A percentile compares a stretch with the other conserved stretches of the same genome.
phyloP scores from a whole-genome alignment of 352 stramenopile species.

The Pseudoperonospora humuli region DNA sequence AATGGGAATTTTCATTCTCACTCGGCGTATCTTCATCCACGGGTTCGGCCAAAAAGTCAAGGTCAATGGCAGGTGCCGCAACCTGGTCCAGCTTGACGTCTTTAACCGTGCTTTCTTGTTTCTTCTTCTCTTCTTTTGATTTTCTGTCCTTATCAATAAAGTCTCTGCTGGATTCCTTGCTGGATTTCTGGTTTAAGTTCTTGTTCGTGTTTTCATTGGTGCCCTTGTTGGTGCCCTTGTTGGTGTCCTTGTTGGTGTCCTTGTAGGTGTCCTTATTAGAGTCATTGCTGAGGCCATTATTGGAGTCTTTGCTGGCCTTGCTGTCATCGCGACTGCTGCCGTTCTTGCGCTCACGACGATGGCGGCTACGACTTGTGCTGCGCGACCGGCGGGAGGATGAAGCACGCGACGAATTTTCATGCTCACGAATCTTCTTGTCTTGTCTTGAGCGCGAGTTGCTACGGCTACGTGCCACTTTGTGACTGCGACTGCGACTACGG shows the following conservation, averaged over 20 bases:
- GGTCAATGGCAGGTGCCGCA: slow-evolving; percentile 72
- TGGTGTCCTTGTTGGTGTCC: neutral
- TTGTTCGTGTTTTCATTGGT: neutral
- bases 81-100: slow-evolving; percentile 76
- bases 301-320: slow-evolving; percentile 19
- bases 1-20: slow-evolving; percentile 27
- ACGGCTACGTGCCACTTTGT: slow-evolving; percentile 33
- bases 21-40: slow-evolving; percentile 41
- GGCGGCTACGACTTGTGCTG: slow-evolving; percentile 38
- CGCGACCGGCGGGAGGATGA: slow-evolving; percentile 35
- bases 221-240: neutral
- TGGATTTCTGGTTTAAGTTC: neutral
- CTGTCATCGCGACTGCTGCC: slow-evolving; percentile 12
- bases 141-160: slow-evolving; percentile 23
- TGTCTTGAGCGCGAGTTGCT: slow-evolving; percentile 36
- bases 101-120: slow-evolving; percentile 40
- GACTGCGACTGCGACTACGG: slow-evolving; percentile 34
- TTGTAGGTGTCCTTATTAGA: neutral
- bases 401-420: slow-evolving; percentile 20
- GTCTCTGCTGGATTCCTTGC: neutral
- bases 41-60: slow-evolving; percentile 61
- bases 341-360: slow-evolving; percentile 26
- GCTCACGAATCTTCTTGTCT: slow-evolving; percentile 33
- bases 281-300: neutral
- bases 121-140: slow-evolving; percentile 26